These are phyloP conservation scores for Plasmodium reichenowi DNA, from an alignment of 169 alveolate species.

Conservation along the genomic window DNA sequence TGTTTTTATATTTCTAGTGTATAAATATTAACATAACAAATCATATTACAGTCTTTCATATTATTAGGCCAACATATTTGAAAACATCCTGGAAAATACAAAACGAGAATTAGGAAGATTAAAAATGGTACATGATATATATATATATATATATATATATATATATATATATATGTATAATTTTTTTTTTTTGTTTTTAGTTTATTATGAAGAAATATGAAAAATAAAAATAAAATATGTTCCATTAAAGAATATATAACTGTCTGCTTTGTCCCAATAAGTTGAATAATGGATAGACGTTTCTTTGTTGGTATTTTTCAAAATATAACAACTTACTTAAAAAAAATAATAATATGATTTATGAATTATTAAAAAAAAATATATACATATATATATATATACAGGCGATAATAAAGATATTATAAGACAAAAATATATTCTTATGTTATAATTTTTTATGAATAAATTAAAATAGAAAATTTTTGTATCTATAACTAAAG, in stretches of 20 bases:
- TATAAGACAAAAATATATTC: no score
- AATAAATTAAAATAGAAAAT: no score
- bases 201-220: background rate
- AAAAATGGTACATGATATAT: background rate
- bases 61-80: slow-evolving; percentile 75
- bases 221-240: no score
- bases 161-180: background rate
- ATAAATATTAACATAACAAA: slow-evolving; percentile 59
- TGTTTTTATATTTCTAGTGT: slow-evolving; percentile 21
- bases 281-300: slow-evolving; percentile 68
- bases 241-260: slow-evolving; percentile 10
- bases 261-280: slow-evolving; percentile 69
- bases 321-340: slow-evolving; percentile 76
- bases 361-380: background rate
- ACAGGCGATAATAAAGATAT: background rate
- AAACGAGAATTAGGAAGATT: background rate
- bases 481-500: no score
- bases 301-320: slow-evolving; percentile 41
- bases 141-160: background rate
- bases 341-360: background rate
- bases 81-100: slow-evolving; percentile 33
- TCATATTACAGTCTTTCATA: slow-evolving; percentile 45
- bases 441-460: no score
- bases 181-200: background rate
- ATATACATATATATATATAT: background rate